phyloP scores from a whole-genome alignment of 495 filamentous ascomycete species.

The Daldinia loculata region DNA sequence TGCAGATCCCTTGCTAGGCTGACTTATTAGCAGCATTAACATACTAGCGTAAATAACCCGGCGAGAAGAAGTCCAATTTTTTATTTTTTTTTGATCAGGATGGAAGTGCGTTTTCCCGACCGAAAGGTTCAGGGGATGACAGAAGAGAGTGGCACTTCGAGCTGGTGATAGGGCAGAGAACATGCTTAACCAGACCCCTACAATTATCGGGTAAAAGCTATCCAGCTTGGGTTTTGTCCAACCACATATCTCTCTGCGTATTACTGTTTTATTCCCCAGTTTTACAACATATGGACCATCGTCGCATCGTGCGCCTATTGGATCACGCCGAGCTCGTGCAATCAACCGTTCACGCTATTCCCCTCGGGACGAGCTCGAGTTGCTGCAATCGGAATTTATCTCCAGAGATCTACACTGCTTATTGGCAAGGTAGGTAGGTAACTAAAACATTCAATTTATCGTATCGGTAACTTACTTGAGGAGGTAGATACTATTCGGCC shows the following conservation, averaged over 20 bases:
- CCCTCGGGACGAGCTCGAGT: slow-evolving; percentile 5
- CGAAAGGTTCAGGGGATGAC: slow-evolving; percentile 10
- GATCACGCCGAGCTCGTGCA: slow-evolving; percentile 19
- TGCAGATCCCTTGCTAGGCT: slow-evolving; percentile 4
- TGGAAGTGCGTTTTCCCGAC: slow-evolving; percentile 6
- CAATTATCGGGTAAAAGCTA: slow-evolving; percentile 13
- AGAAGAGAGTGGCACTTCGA: slow-evolving; percentile 3
- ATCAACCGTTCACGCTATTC: background rate
- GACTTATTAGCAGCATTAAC: slow-evolving; percentile 3
- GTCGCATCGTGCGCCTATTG: slow-evolving; percentile 21
- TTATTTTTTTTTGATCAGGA: too few relatives aligned
- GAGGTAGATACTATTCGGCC: slow-evolving; percentile 21
- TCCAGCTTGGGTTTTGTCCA: slow-evolving; percentile 15
- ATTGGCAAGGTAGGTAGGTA: slow-evolving; percentile 8
- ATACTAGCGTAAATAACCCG: slow-evolving; percentile 15
- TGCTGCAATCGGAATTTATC: slow-evolving; percentile 28
- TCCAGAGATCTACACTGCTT: slow-evolving; percentile 24
- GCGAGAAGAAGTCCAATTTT: slow-evolving; percentile 15
- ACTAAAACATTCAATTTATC: slow-evolving; percentile 8
- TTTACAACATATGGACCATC: slow-evolving; percentile 22
- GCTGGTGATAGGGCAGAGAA: slow-evolving; percentile 27
- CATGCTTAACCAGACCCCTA: slow-evolving; percentile 13
- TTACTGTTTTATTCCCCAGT: slow-evolving; percentile 23
- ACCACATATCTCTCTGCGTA: slow-evolving; percentile 4
- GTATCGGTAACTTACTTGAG: slow-evolving; percentile 26